Percentiles rank a stretch among this genome's conserved stretches.
These are phyloP conservation scores for Lycium barbarum DNA, from an alignment of 257 asterid genomes.

Conservation along the genomic window DNA sequence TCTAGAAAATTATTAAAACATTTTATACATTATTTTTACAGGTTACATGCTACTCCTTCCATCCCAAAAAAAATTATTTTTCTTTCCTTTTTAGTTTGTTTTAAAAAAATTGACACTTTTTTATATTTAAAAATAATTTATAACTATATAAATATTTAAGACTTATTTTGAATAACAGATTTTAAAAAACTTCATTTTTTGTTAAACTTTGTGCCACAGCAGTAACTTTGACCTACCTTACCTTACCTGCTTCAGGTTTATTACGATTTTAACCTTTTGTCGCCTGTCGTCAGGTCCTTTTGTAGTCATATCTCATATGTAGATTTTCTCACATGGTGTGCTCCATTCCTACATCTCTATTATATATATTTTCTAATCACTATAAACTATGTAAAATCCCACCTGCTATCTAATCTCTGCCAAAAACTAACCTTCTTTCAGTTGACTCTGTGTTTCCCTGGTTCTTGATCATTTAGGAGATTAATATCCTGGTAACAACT, in stretches of 20 bases:
- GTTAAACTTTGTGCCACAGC: neutral
- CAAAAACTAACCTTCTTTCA: slow-evolving; percentile 16
- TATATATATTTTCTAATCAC: neutral
- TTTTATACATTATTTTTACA: no score
- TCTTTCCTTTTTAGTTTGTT: no score
- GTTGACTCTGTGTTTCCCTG: slow-evolving; percentile 32
- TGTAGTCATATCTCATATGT: slow-evolving; percentile 29
- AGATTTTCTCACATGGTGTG: slow-evolving; percentile 35
- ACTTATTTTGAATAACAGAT: no score
- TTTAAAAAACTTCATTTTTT: no score
- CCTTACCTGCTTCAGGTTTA: neutral
- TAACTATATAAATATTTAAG: no score
- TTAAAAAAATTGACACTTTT: no score
- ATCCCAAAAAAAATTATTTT: no score
- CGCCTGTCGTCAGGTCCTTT: neutral
- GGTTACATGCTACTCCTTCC: no score
- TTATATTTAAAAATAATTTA: no score
- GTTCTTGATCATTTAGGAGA: neutral
- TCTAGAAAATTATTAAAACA: neutral
- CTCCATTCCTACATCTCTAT: neutral
- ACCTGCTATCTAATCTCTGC: slow-evolving; percentile 6
- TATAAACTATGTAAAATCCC: slow-evolving; percentile 17
- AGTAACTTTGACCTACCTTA: neutral
- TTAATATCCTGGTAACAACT: neutral
- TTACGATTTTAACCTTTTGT: neutral